Conservation (phyloP, 495 filamentous ascomycete genomes). For the Talaromyces adpressus region DNA sequence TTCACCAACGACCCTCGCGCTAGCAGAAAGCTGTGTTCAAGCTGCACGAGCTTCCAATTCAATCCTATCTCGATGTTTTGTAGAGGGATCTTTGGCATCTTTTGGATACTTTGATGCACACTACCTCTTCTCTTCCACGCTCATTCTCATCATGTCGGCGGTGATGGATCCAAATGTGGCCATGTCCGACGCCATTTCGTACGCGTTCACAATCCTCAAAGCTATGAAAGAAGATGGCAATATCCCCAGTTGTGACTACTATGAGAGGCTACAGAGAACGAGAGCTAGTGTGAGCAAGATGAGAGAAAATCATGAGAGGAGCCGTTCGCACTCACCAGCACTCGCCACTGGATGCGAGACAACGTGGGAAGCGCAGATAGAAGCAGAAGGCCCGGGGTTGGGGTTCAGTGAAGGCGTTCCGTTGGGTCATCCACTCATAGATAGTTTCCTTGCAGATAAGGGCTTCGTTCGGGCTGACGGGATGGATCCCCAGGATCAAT, state of each 20-base stretch:
- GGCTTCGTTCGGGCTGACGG: constrained; percentile 9
- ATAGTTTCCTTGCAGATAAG: constrained; percentile 13
- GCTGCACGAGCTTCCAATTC: constrained; percentile 17
- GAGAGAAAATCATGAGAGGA: constrained; percentile 11
- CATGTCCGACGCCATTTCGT: constrained; percentile 16
- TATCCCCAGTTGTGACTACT: constrained; percentile 17
- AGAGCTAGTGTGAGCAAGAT: constrained; percentile 11
- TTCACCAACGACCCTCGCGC: constrained; percentile 15
- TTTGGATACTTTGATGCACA: constrained; percentile 25
- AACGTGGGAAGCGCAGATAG: constrained; percentile 6
- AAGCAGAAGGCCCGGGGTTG: constrained; percentile 6
- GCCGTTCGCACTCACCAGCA: constrained; percentile 3
- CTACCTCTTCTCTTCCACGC: constrained; percentile 20
- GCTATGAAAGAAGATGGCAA: constrained; percentile 20
- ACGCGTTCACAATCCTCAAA: constrained; percentile 16
- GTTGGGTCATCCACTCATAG: constrained; percentile 11
- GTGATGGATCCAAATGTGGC: constrained; percentile 17
- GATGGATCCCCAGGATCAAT: constrained; percentile 10
- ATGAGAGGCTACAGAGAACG: constrained; percentile 13
- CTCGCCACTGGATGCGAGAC: neutral
- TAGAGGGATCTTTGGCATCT: constrained; percentile 18
- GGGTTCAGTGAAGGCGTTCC: constrained; percentile 9
- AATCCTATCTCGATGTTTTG: constrained; percentile 15
- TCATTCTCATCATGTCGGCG: constrained; percentile 20
- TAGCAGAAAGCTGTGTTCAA: constrained; percentile 21